A percentile compares a stretch with the other conserved stretches of the same genome.
These are phyloP conservation scores for Pulveroboletus ravenelii DNA, from an alignment of 768 basidiomycete genomes.

Conservation along the genomic window DNA sequence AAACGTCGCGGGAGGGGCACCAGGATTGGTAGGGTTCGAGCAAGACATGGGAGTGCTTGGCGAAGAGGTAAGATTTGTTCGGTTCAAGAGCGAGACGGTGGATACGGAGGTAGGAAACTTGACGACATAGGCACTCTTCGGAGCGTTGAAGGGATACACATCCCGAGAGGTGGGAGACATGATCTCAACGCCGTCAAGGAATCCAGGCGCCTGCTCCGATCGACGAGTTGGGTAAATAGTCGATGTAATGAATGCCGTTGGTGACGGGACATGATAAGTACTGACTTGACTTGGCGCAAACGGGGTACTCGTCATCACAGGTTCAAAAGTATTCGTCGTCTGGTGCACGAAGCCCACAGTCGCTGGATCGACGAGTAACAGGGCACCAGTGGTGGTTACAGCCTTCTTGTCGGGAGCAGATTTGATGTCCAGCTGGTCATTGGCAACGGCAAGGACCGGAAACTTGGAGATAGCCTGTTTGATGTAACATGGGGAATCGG, in stretches of 20 bases:
- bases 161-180: constrained; percentile 5
- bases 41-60: not conserved
- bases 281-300: not conserved
- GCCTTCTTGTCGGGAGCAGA: not conserved
- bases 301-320: constrained; percentile 17
- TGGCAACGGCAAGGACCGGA: constrained; percentile 1
- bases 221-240: not conserved
- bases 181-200: not conserved
- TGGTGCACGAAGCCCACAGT: not conserved
- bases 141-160: constrained; percentile 2
- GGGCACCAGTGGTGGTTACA: not conserved
- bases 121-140: constrained; percentile 7
- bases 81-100: not conserved
- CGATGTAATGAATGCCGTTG: not conserved
- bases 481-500: constrained; percentile 16
- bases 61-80: not conserved
- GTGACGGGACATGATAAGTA: not conserved
- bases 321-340: constrained; percentile 9
- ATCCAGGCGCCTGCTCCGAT: not conserved
- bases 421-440: not conserved
- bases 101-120: constrained; percentile 11
- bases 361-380: not conserved
- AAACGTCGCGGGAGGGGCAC: not conserved
- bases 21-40: not conserved
- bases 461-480: constrained; percentile 6